These are phyloP conservation scores for Sordariomycetes sp. DNA, from an alignment of 2,329 filamentous ascomycete genomes.

Conservation along the genomic window DNA sequence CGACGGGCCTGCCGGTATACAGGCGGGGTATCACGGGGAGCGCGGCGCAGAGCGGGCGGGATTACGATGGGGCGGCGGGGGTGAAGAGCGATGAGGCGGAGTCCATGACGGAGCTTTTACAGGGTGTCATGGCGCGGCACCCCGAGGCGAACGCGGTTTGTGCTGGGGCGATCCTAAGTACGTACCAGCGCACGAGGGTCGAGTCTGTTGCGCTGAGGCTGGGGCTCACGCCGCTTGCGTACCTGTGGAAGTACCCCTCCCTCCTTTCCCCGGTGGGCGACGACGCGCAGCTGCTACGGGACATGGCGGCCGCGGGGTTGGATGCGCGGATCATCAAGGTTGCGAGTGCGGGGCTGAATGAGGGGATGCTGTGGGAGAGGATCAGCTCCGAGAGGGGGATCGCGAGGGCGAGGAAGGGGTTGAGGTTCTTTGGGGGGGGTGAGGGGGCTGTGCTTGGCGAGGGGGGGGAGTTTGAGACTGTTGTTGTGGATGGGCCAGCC, in stretches of 20 bases:
- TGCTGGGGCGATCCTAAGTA: slow-evolving; percentile 84
- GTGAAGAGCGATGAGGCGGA: slow-evolving; percentile 65
- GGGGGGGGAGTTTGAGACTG: slow-evolving; percentile 90
- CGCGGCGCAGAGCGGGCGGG: slow-evolving; percentile 56
- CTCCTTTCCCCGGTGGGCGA: slow-evolving; percentile 35
- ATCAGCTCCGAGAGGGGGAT: slow-evolving; percentile 46
- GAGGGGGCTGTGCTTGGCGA: slow-evolving; percentile 73
- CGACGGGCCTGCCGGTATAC: slow-evolving; percentile 73
- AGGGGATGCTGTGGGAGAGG: slow-evolving; percentile 67
- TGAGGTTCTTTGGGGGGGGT: slow-evolving; percentile 51
- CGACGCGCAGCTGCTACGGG: slow-evolving; percentile 52
- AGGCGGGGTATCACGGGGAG: slow-evolving; percentile 61
- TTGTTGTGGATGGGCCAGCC: slow-evolving; percentile 69
- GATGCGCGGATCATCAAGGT: slow-evolving; percentile 94
- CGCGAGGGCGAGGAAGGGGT: slow-evolving; percentile 32
- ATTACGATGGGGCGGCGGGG: slow-evolving; percentile 38
- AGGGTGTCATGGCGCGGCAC: slow-evolving; percentile 49
- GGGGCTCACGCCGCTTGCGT: slow-evolving; percentile 72
- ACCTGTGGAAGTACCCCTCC: slow-evolving; percentile 80
- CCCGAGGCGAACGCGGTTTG: slow-evolving; percentile 77
- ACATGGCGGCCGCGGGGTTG: slow-evolving; percentile 67
- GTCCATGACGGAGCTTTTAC: slow-evolving; percentile 66
- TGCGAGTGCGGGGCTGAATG: slow-evolving; percentile 77
- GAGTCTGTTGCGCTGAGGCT: slow-evolving; percentile 81
- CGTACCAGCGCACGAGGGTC: slow-evolving; percentile 91